Base-by-base conservation (phyloP, 1,284 basidiomycete species). In the Pyrrhoderma noxium region DNA sequence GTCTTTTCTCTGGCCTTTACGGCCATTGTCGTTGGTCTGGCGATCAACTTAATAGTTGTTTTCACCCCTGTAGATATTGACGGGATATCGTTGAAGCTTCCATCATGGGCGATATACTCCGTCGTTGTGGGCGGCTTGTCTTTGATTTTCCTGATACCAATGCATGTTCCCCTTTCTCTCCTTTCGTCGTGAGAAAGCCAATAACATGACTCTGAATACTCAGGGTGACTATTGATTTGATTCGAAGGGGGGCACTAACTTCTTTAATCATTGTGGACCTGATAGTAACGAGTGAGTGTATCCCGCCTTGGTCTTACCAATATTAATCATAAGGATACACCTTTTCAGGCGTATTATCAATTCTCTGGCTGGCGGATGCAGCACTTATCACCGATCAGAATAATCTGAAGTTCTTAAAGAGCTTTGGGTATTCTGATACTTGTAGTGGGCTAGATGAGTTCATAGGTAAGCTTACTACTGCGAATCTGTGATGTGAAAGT, bases 171-270 rank as follows among this genome's bases (percentile, higher is more conserved):
- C 36, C 36, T n/a, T 22, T 3, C n/a, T 34, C 16, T 11, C n/a
- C 19, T 22, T 5, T 11, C 8, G 5, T 9, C 3, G 5, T 11
- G 25, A 2, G 38, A 19, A 16, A 8, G 16, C 4, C 7, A 14
- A 21, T 40, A 8, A 44, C n/a, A 3, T n/a, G 42, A 44, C 14
- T 44, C 18, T 40, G 13, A 34, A 5, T 19, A 16, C 25, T n/a
- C 22, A 59, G 58, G 21, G 16, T 56, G n/a, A 34, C 52, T 13
- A 54, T 59, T 25, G 58, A 59, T 39, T 43, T 52, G 8, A 8
- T 56, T 2, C 51, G 58, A 8, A 56, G 48, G 37, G 58, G 55
- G 14, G 51, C 55, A 2, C 27, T 59, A 18, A 54, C 55, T 9
- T 55, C 52, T n/a, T 46, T 46, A 43, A 45, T 58, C 13, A 18